Base-by-base conservation (phyloP, 306 rosid genomes). In the Citrullus mucosospermus region DNA sequence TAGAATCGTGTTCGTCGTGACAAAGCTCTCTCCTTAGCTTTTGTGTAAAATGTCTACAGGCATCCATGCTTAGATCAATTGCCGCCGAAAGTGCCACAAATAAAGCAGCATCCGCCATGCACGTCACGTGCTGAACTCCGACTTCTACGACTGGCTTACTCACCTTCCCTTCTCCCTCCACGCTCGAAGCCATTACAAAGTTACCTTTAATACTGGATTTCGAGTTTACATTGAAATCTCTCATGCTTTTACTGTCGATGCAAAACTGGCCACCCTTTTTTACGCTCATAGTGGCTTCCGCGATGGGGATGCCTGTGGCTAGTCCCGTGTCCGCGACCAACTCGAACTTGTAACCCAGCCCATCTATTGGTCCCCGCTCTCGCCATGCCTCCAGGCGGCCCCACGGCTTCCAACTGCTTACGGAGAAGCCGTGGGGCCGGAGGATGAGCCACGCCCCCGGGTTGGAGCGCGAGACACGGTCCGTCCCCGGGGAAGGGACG, bases 361-460 rank as follows among this genome's bases (percentile, higher is more conserved):
- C 98, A 76, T 92, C 96, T 0, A 85, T 65, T 0, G 90, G 93
- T 13, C 97, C 97, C 55, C 98, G 79, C 51, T 94, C 98, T 5
- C 98, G 84, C 98, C 97, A 92, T 0, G 97, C 98, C 80, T 94
- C 97, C 0, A 94, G 83, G 0, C 97, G 93, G 0, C 97, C 98
- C 98, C 98, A 94, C 3, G 97, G 93, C 84, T 94, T 90, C 98
- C 98, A 94, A 77, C 90, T 87, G 79, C 93, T 88, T 8, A 90
- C 81, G 0, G 91, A 85, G 82, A 87, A 54, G 16, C 92, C 91
- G 4, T 92, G 83, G 3, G 98, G 96, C 1, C 97, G 89, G n/a
- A 94, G 96, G 51, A 92, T 92, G 73, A 94, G 98, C 98, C 98
- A 94, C 0, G 97, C 93, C 4, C 98, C 98, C 0, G 98, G 96